phyloP scores from a whole-genome alignment of 1,284 basidiomycete genomes.

The Pterulicium gracile region DNA sequence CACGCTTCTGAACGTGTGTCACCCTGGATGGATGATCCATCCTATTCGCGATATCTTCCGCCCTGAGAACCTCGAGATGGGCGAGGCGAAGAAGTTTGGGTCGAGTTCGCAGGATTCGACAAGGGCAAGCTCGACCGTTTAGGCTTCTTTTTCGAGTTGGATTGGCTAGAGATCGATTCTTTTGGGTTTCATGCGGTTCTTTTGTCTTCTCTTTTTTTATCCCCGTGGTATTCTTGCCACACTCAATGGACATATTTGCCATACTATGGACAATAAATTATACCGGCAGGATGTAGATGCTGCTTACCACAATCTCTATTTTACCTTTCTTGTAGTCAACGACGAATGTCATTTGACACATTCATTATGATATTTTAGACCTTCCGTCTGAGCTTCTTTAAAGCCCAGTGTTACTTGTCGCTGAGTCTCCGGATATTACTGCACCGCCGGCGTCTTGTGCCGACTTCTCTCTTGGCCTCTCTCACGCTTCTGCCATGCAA shows the following conservation, averaged over 20 bases:
- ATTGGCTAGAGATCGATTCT: neutral
- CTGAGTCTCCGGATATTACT: neutral
- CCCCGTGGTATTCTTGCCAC: neutral
- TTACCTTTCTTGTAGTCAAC: no score
- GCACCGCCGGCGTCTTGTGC: neutral
- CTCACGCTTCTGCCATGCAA: neutral
- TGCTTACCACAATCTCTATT: no score
- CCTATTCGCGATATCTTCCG: neutral
- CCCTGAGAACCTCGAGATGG: neutral
- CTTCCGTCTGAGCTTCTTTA: neutral
- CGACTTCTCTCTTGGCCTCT: neutral
- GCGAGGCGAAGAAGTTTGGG: no score
- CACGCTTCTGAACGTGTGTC: neutral
- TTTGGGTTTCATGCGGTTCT: neutral
- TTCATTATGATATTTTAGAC: no score
- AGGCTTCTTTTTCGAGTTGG: neutral
- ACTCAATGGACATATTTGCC: neutral
- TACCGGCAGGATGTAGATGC: no score
- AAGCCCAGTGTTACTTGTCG: neutral
- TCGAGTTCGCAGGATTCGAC: neutral
- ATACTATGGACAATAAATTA: neutral
- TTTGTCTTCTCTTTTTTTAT: neutral
- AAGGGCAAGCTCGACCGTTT: neutral
- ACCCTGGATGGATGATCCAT: conserved; percentile 3
- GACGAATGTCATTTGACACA: no score